Evolutionary conservation across 1,139 yeast genomes (phyloP).

Genomic region (Sugiyamaella sp.): DNA sequence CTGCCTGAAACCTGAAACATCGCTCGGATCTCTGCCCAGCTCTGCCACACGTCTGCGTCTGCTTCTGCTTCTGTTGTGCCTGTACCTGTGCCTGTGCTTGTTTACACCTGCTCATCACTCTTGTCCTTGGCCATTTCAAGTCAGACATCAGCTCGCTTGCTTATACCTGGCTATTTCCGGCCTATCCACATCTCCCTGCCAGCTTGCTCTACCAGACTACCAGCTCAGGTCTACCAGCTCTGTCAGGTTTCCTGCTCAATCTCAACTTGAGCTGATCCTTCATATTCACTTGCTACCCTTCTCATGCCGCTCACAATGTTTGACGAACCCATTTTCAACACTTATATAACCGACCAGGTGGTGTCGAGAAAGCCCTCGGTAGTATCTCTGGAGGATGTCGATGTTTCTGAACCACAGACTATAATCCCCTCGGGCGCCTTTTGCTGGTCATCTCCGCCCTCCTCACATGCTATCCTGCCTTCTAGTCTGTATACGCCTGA

Average conservation of each 20-base stretch:
- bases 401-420: constrained; percentile 18
- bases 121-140: too few species aligned
- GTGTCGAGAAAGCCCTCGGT: constrained; percentile 22
- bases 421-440: constrained; percentile 19
- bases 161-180: too few species aligned
- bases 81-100: too few species aligned
- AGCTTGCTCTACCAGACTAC: too few species aligned
- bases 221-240: too few species aligned
- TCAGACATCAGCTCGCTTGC: too few species aligned
- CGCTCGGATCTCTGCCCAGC: too few species aligned
- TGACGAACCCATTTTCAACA: constrained; percentile 17
- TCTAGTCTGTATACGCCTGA: constrained; percentile 22
- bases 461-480: constrained; percentile 15
- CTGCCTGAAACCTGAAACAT: too few species aligned
- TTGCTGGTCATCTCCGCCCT: constrained; percentile 22
- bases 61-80: too few species aligned
- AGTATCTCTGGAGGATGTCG: constrained; percentile 21
- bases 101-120: too few species aligned
- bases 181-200: too few species aligned
- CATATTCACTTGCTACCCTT: not conserved
- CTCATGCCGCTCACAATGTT: constrained; percentile 12
- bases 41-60: too few species aligned
- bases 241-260: not conserved
- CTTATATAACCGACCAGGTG: constrained; percentile 17
- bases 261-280: not conserved